These are phyloP conservation scores for Porpolomopsis calyptriformis DNA, from an alignment of 768 basidiomycete genomes.

Conservation along the genomic window DNA sequence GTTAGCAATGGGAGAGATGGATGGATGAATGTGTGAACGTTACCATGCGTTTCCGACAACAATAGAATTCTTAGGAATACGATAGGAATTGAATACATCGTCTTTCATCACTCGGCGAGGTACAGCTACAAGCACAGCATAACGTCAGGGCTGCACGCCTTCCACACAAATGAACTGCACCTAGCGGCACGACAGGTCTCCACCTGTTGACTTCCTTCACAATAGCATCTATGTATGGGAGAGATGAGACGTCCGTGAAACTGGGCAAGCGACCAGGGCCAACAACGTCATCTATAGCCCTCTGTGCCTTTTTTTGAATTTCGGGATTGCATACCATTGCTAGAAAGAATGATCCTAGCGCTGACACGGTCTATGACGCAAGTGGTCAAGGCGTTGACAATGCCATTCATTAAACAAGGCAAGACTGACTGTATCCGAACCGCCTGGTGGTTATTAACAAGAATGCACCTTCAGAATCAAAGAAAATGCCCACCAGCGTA, in stretches of 20 bases:
- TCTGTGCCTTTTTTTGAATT: constrained; percentile 25
- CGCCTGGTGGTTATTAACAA: not conserved
- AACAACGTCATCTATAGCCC: constrained; percentile 30
- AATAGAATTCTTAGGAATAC: constrained; percentile 32
- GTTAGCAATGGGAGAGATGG: constrained; percentile 3
- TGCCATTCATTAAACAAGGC: not conserved
- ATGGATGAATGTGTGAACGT: constrained; percentile 2
- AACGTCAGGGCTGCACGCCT: no score
- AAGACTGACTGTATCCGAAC: constrained; percentile 7
- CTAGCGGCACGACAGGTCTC: constrained; percentile 22
- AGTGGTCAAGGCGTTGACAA: constrained; percentile 1
- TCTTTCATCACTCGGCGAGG: constrained; percentile 28
- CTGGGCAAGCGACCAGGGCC: constrained; percentile 25
- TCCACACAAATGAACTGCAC: no score
- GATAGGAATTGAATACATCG: constrained; percentile 31
- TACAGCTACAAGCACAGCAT: no score
- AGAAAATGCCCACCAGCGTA: constrained; percentile 1
- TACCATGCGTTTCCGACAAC: constrained; percentile 29
- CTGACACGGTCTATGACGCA: constrained; percentile 14
- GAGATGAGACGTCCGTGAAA: constrained; percentile 23
- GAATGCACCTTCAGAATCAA: not conserved
- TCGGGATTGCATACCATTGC: constrained; percentile 32
- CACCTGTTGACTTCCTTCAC: constrained; percentile 29
- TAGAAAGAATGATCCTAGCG: constrained; percentile 24
- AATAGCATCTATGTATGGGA: constrained; percentile 30